Percentiles rank a stretch among this genome's conserved stretches.
Conservation (phyloP, 208 protist genomes). For the Herpetomonas tarakana region DNA sequence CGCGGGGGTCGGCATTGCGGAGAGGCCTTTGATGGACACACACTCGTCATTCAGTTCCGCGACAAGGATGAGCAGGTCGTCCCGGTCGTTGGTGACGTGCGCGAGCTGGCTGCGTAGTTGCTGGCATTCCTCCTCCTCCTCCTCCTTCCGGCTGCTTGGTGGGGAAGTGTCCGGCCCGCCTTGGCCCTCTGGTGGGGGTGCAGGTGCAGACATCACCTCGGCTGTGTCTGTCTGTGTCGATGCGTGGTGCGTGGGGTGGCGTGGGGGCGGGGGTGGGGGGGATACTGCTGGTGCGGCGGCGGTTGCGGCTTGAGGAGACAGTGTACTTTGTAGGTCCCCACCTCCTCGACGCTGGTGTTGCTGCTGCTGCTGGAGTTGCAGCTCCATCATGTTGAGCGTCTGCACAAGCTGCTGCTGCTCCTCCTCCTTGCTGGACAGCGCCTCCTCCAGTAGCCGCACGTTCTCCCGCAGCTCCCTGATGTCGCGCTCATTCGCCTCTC, state of each 20-base stretch:
- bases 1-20: background rate
- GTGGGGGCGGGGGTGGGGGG: too few relatives aligned
- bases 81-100: constrained; percentile 32
- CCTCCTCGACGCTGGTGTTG: constrained; percentile 5
- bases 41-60: constrained; percentile 18
- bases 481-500: constrained; percentile 1
- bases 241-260: background rate
- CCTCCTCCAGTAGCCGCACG: constrained; percentile 56
- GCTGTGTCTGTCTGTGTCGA: too few relatives aligned
- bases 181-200: too few relatives aligned
- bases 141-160: too few relatives aligned
- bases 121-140: constrained; percentile 7
- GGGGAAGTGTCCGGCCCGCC: too few relatives aligned
- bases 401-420: constrained; percentile 57
- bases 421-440: constrained; percentile 58
- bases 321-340: too few relatives aligned
- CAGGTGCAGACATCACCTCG: background rate
- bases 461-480: constrained; percentile 29
- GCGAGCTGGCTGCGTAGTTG: constrained; percentile 16
- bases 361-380: constrained; percentile 35
- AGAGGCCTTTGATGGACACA: background rate
- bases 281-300: too few relatives aligned
- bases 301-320: too few relatives aligned
- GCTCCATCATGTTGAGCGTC: constrained; percentile 66
- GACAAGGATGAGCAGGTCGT: constrained; percentile 52